Percentiles rank a stretch among this genome's conserved stretches.
phyloP scores from a whole-genome alignment of 2,329 filamentous ascomycete genomes.

The Colletotrichum sidae region DNA sequence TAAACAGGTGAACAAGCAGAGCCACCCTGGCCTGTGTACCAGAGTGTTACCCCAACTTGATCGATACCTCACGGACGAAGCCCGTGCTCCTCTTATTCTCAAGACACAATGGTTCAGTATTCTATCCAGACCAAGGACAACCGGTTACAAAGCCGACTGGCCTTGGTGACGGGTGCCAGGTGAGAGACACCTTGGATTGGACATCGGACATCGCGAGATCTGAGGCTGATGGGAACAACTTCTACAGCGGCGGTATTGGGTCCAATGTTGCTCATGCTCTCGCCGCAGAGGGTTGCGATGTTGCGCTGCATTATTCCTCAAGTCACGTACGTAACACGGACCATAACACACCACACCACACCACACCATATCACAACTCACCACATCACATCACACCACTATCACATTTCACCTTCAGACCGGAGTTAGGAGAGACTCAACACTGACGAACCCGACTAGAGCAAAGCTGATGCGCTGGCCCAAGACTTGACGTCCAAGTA shows the following conservation, averaged over 20 bases:
- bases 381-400: no score
- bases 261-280: conserved; percentile 46
- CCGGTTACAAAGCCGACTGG: conserved; percentile 42
- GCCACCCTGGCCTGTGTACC: neutral
- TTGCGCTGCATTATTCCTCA: conserved; percentile 49
- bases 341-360: neutral
- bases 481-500: conserved; percentile 41
- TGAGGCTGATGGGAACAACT: neutral
- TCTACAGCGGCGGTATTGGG: conserved; percentile 49
- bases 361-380: no score
- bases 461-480: conserved; percentile 46
- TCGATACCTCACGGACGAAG: conserved; percentile 16
- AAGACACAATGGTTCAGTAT: conserved; percentile 28
- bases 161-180: conserved; percentile 50
- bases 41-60: neutral
- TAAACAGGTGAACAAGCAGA: neutral
- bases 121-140: conserved; percentile 42
- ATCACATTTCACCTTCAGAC: no score
- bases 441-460: conserved; percentile 35
- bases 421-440: neutral
- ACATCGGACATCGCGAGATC: no score
- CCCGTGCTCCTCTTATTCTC: conserved; percentile 1
- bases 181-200: conserved; percentile 21
- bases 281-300: conserved; percentile 50
- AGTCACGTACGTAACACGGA: conserved; percentile 42